Evolutionary conservation across 192 early-diverging fungal genomes (phyloP).

Genomic region (Coemansia sp.): DNA sequence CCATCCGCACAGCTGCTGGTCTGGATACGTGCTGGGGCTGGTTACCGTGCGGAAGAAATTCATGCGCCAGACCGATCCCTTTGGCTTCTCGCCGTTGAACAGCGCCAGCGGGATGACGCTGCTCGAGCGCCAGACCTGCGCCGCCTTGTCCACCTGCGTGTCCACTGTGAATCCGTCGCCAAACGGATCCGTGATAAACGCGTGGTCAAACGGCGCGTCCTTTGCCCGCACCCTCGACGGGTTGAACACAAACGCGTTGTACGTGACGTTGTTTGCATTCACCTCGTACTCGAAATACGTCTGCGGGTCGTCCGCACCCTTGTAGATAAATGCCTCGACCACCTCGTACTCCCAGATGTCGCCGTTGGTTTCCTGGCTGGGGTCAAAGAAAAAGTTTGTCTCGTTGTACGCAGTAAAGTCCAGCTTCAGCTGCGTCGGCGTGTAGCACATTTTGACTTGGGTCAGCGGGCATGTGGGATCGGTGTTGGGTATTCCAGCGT

Average conservation of each 20-base stretch:
- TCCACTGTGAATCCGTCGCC: constrained; percentile 45
- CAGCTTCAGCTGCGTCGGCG: constrained; percentile 26
- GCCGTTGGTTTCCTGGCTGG: constrained; percentile 40
- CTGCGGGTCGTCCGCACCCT: constrained; percentile 41
- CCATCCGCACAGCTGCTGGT: constrained; percentile 53
- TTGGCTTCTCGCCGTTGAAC: constrained; percentile 47
- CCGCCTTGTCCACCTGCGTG: constrained; percentile 29
- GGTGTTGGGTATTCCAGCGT: constrained; percentile 24
- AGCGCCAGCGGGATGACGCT: constrained; percentile 42
- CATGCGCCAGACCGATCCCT: constrained; percentile 47
- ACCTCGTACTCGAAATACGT: constrained; percentile 52
- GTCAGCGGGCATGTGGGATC: constrained; percentile 29
- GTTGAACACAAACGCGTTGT: constrained; percentile 50
- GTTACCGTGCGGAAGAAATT: constrained; percentile 53
- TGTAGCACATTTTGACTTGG: constrained; percentile 46
- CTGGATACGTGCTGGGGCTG: constrained; percentile 27
- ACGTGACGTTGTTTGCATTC: constrained; percentile 49
- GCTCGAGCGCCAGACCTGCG: constrained; percentile 21
- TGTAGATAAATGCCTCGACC: constrained; percentile 52
- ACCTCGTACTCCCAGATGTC: constrained; percentile 54
- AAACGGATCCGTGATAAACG: constrained; percentile 38
- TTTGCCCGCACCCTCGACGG: constrained; percentile 33
- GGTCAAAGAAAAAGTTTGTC: constrained; percentile 41
- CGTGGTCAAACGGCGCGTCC: constrained; percentile 48
- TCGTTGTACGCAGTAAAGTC: constrained; percentile 41